Conservation (phyloP, 441 rosid genomes). For the Theobroma grandiflorum region DNA sequence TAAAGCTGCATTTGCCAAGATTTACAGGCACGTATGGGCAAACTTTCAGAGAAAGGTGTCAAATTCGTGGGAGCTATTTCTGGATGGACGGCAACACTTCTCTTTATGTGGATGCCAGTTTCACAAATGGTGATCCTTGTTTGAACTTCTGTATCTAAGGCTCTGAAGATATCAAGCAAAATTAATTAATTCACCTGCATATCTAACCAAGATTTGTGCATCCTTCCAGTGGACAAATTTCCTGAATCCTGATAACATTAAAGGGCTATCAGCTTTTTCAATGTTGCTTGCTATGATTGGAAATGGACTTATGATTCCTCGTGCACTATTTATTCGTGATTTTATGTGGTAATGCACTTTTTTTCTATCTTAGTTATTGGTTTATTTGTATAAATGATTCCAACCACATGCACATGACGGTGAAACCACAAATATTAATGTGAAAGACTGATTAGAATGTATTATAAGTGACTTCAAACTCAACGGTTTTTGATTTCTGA, state of each 20-base stretch:
- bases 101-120: conserved; percentile 99
- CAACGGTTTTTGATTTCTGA: neutral
- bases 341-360: conserved; percentile 81
- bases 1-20: conserved; percentile 41
- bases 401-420: neutral
- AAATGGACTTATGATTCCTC: conserved; percentile 93
- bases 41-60: conserved; percentile 69
- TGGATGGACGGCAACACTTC: conserved; percentile 98
- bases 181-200: neutral
- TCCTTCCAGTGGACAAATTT: conserved; percentile 89
- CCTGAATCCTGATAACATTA: conserved; percentile 83
- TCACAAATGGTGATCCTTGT: conserved; percentile 72
- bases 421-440: neutral
- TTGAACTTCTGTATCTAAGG: neutral
- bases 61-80: conserved; percentile 73
- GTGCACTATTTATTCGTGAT: conserved; percentile 92
- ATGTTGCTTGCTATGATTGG: conserved; percentile 96
- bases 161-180: conserved; percentile 1
- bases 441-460: neutral
- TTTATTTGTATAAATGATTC: conserved; percentile 16
- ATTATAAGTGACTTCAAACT: neutral
- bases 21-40: conserved; percentile 84
- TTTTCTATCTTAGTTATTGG: neutral
- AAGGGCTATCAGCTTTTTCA: conserved; percentile 81
- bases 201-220: conserved; percentile 22